Evolutionary conservation across 306 rosid genomes (phyloP).

Genomic region (Myrica gale): DNA sequence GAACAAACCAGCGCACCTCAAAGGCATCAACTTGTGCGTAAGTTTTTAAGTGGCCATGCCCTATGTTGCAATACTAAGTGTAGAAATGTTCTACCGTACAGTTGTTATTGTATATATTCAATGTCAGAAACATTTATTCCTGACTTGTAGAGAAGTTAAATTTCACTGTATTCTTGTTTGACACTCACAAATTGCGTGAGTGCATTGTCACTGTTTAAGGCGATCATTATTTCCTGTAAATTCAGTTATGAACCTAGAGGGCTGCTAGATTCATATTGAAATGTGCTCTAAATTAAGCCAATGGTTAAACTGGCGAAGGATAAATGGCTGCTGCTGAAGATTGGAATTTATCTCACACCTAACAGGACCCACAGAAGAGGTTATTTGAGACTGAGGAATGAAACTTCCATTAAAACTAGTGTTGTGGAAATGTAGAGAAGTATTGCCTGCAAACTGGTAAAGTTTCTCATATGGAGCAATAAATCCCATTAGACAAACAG

Average conservation of each 20-base stretch:
- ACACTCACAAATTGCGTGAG: neutral
- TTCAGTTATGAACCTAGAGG: no score
- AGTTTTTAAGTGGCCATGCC: conserved; percentile 24
- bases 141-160: conserved; percentile 1
- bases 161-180: conserved; percentile 17
- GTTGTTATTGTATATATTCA: conserved; percentile 29
- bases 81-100: neutral
- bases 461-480: neutral
- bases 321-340: no score
- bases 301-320: no score
- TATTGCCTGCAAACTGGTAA: neutral
- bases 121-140: conserved; percentile 8
- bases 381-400: no score
- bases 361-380: no score
- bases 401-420: no score
- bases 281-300: no score
- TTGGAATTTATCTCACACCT: no score
- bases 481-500: neutral
- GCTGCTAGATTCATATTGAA: no score
- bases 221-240: neutral
- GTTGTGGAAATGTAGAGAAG: neutral
- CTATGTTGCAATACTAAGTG: conserved; percentile 1
- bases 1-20: conserved; percentile 82
- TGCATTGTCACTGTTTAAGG: neutral
- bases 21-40: conserved; percentile 76